These are phyloP conservation scores for Arabidopsis arenosa DNA, from an alignment of 345 rosid genomes.

Conservation along the genomic window DNA sequence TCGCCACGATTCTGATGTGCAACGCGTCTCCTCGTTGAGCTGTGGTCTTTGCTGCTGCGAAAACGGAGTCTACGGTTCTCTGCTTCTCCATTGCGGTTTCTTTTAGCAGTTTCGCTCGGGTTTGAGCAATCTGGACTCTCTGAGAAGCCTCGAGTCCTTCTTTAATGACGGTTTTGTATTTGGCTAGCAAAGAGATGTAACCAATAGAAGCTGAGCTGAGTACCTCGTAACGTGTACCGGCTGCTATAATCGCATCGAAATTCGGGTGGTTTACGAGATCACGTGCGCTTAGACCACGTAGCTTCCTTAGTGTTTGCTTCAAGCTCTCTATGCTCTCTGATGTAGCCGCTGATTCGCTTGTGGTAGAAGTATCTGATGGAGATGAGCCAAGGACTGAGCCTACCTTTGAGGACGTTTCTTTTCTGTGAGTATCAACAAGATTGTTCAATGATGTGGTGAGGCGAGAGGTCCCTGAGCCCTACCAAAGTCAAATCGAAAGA, in stretches of 20 bases:
- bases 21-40: slow-evolving; percentile 43
- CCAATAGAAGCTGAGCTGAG: slow-evolving; percentile 47
- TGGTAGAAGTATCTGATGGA: slow-evolving; percentile 39
- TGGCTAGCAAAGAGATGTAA: slow-evolving; percentile 50
- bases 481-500: slow-evolving; percentile 17
- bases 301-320: slow-evolving; percentile 34
- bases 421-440: slow-evolving; percentile 38
- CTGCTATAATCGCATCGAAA: slow-evolving; percentile 42
- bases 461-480: slow-evolving; percentile 37
- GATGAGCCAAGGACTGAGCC: slow-evolving; percentile 34
- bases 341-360: slow-evolving; percentile 43
- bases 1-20: slow-evolving; percentile 35
- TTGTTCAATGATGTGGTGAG: slow-evolving; percentile 40
- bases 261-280: slow-evolving; percentile 44
- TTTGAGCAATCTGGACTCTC: slow-evolving; percentile 42
- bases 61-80: slow-evolving; percentile 33
- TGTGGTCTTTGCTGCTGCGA: slow-evolving; percentile 9
- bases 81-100: slow-evolving; percentile 48
- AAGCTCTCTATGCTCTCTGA: slow-evolving; percentile 42
- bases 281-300: slow-evolving; percentile 43
- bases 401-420: slow-evolving; percentile 35
- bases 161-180: slow-evolving; percentile 48
- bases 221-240: slow-evolving; percentile 45
- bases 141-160: slow-evolving; percentile 50
- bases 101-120: slow-evolving; percentile 40